Base-by-base conservation (phyloP, 768 basidiomycete species). In the Macrolepiota dolichaula region DNA sequence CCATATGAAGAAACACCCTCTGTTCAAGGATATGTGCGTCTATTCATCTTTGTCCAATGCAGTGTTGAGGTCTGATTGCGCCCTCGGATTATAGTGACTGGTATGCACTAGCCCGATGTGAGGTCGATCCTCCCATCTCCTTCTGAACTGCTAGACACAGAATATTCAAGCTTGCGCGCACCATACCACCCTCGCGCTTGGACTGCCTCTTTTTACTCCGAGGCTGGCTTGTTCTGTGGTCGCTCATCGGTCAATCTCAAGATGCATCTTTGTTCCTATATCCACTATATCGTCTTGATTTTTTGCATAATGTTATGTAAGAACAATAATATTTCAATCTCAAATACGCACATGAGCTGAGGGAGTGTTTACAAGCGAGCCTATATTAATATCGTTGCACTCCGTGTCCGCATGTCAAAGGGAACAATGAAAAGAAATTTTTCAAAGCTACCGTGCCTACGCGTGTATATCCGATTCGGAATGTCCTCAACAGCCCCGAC, bases 11-110 rank as follows among this genome's bases (percentile, higher is more conserved):
- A 59, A 44, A 19, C 58, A 59, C 15, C 40, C 38, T 25, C 19
- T 59, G 27, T 59, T 59, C 24, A 44, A 53, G 52, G n/a, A 59
- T 38, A 59, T 59, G 58, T 59, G 32, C 27, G 58, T 59, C 7
- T 12, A 6, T 46, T 22, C 24, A 44, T 37, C 35, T 25, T 50
- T 7, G 10, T 5, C n/a, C 22, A n/a, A 40, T 17, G 42, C n/a
- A 2, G 5, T 10, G 35, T 32, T 50, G 19, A 42, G 7, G n/a
- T 24, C 46, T 57, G 15, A 57, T 49, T 32, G 29, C 7, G 56
- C 17, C 19, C 27, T 35, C 40, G 44, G 25, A 15, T 44, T 11
- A 32, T 44, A 59, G 58, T 36, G n/a, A 59, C 15, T 59, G 55
- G 55, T 17, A 29, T 5, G 44, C 42, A 32, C 55, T 56, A 29